Evolutionary conservation across 768 basidiomycete genomes (phyloP).

Genomic region (Xanthoconium stramineum): DNA sequence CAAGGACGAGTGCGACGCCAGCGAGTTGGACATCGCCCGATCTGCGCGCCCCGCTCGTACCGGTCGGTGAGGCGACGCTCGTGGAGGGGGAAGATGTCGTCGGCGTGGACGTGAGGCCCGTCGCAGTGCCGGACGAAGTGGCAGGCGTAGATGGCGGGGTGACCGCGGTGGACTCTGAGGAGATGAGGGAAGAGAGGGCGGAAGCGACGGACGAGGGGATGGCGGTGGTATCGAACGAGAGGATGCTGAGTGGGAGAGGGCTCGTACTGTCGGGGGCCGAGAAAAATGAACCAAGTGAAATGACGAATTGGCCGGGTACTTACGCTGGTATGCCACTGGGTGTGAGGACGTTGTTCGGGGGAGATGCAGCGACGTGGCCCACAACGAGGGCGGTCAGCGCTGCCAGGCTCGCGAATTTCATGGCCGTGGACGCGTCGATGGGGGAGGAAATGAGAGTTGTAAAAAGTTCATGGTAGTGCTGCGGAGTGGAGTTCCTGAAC

Average conservation of each 20-base stretch:
- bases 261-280: constrained; percentile 18
- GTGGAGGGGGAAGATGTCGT: not conserved
- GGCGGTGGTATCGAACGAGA: constrained; percentile 26
- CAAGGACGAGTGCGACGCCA: not conserved
- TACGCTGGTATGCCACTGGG: constrained; percentile 23
- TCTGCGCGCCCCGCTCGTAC: not conserved
- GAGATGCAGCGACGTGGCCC: constrained; percentile 8
- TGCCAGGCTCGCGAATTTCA: constrained; percentile 8
- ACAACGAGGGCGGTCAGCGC: constrained; percentile 6
- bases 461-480: not conserved
- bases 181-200: constrained; percentile 25
- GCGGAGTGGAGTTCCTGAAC: no score
- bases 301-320: not conserved
- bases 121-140: not conserved
- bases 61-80: not conserved
- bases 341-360: not conserved
- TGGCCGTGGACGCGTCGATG: not conserved
- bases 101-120: not conserved
- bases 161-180: constrained; percentile 23
- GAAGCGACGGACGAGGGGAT: constrained; percentile 13
- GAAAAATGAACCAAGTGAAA: not conserved
- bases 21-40: not conserved
- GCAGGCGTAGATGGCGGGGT: not conserved
- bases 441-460: constrained; percentile 10
- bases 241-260: constrained; percentile 10